Evolutionary conservation across 306 rosid species (phyloP).

Genomic region (Vicia faba): DNA sequence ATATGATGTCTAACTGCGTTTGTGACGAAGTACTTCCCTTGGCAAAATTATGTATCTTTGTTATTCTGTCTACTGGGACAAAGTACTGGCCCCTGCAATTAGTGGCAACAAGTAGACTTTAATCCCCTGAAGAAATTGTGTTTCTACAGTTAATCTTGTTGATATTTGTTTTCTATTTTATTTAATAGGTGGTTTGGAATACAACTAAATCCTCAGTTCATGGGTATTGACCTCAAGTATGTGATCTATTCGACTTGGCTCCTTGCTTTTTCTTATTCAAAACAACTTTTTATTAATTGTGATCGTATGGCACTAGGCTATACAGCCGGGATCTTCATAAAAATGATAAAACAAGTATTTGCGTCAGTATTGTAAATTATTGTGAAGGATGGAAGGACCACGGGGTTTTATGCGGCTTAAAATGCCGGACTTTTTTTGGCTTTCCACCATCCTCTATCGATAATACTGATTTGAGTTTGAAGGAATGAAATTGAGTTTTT

Average conservation of each 20-base stretch:
- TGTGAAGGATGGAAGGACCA: neutral
- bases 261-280: constrained; percentile 25
- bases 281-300: constrained; percentile 18
- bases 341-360: neutral
- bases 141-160: constrained; percentile 31
- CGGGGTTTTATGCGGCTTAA: neutral
- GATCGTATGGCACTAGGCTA: neutral
- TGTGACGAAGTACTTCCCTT: neutral
- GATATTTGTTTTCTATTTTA: constrained; percentile 27
- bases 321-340: constrained; percentile 8
- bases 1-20: neutral
- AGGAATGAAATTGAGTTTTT: neutral
- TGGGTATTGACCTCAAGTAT: constrained; percentile 96
- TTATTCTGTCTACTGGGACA: no score
- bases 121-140: constrained; percentile 19
- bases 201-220: constrained; percentile 89
- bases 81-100: no score
- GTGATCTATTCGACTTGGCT: constrained; percentile 47
- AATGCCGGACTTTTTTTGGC: neutral
- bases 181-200: constrained; percentile 91
- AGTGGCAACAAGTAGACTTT: neutral
- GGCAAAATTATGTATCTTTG: no score
- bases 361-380: neutral
- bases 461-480: constrained; percentile 7
- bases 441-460: neutral